Evolutionary conservation across 2,329 filamentous ascomycete species (phyloP).

Genomic region (Colletotrichum agaves): DNA sequence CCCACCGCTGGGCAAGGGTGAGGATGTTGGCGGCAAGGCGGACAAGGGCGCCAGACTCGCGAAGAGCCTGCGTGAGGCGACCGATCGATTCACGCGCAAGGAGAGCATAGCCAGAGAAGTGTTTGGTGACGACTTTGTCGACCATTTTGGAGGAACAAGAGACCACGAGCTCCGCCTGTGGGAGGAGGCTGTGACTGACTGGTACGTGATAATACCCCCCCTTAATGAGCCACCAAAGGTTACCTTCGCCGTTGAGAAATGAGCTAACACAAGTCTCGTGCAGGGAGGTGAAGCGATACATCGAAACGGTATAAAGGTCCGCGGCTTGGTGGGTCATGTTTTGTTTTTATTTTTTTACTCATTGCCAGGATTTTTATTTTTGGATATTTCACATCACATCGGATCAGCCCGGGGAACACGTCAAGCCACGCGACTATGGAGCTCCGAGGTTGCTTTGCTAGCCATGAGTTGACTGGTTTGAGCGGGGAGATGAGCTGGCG

Average conservation of each 20-base stretch:
- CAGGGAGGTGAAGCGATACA: conserved; percentile 82
- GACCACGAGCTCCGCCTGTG: conserved; percentile 91
- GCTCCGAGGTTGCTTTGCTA: background rate
- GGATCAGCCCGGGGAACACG: conserved; percentile 10
- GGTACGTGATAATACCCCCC: conserved; percentile 68
- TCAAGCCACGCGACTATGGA: conserved; percentile 18
- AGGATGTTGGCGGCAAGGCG: conserved; percentile 77
- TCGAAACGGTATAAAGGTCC: conserved; percentile 72
- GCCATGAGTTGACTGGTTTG: background rate
- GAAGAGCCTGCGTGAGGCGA: conserved; percentile 87
- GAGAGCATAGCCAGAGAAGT: conserved; percentile 93
- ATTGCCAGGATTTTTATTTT: conserved; percentile 5
- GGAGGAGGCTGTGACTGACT: conserved; percentile 97
- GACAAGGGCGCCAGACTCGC: conserved; percentile 84
- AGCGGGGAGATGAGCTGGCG: background rate
- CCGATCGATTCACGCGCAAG: conserved; percentile 77
- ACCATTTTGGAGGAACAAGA: conserved; percentile 91
- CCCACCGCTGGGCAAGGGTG: conserved; percentile 85
- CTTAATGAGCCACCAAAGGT: background rate
- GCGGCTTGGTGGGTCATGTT: conserved; percentile 1
- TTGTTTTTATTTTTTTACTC: no score
- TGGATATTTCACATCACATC: background rate
- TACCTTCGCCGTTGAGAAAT: background rate
- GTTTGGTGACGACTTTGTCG: conserved; percentile 94
- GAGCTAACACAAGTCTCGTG: background rate